Percentiles rank a stretch among this genome's conserved stretches.
phyloP scores from a whole-genome alignment of 805 yeast species.

The Myxozyma geophila region DNA sequence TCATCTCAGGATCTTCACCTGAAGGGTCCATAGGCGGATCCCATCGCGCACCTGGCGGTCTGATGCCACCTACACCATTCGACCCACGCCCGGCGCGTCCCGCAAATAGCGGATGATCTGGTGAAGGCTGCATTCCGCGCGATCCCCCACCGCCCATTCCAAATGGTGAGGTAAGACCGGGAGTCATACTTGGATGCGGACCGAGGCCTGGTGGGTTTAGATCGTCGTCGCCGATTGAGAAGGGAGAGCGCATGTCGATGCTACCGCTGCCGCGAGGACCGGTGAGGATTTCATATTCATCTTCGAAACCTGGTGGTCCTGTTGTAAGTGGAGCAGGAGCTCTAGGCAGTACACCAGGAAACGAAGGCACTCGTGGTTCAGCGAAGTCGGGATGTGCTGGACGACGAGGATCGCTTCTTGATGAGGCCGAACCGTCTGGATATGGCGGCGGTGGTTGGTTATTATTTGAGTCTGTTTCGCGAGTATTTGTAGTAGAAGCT shows the following conservation, averaged over 20 bases:
- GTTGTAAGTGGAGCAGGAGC: slow-evolving; percentile 37
- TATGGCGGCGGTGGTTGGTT: slow-evolving; percentile 35
- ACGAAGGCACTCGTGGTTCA: not conserved
- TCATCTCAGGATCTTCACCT: slow-evolving; percentile 19
- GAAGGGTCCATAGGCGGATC: slow-evolving; percentile 46
- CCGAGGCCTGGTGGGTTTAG: slow-evolving; percentile 49
- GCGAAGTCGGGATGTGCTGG: slow-evolving; percentile 12
- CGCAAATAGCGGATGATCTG: slow-evolving; percentile 34
- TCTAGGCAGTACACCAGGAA: slow-evolving; percentile 4
- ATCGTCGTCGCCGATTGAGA: slow-evolving; percentile 47
- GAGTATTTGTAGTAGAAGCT: not conserved
- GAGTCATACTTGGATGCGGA: slow-evolving; percentile 45
- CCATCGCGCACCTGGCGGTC: slow-evolving; percentile 49
- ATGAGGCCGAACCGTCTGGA: slow-evolving; percentile 8
- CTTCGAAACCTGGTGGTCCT: slow-evolving; percentile 52
- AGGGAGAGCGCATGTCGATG: slow-evolving; percentile 29
- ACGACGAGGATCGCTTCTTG: not conserved
- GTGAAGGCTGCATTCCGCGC: slow-evolving; percentile 38
- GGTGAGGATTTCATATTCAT: slow-evolving; percentile 45
- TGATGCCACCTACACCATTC: slow-evolving; percentile 34
- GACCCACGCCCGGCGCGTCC: slow-evolving; percentile 36
- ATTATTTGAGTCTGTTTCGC: slow-evolving; percentile 28
- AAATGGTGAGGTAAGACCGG: slow-evolving; percentile 31
- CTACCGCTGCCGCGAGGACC: slow-evolving; percentile 17
- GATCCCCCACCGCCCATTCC: slow-evolving; percentile 22